These are phyloP conservation scores for Monosporozyma aerobia DNA, from an alignment of 805 yeast species.

Conservation along the genomic window DNA sequence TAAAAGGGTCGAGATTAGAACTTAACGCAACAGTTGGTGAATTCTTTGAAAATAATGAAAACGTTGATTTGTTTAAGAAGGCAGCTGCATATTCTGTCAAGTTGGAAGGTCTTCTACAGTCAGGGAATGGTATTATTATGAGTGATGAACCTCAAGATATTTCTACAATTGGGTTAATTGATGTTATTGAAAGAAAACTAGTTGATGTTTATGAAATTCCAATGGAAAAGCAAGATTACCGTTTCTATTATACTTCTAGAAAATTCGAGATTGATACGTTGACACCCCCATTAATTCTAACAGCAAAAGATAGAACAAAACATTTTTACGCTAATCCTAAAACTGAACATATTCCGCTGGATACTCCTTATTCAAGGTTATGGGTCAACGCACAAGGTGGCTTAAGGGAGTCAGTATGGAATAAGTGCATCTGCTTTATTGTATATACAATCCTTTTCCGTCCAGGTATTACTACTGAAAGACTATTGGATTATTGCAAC, in stretches of 20 bases:
- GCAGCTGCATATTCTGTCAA: conserved; percentile 40
- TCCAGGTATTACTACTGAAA: conserved; percentile 42
- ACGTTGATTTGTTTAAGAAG: conserved; percentile 32
- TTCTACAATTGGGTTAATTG: conserved; percentile 53
- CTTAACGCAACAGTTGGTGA: conserved; percentile 18
- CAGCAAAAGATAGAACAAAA: conserved; percentile 5
- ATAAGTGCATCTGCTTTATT: conserved; percentile 40
- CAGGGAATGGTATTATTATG: conserved; percentile 45
- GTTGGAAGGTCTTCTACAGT: conserved; percentile 34
- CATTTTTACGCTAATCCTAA: conserved; percentile 4
- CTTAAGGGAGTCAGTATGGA: conserved; percentile 55
- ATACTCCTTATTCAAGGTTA: conserved; percentile 51
- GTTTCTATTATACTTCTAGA: conserved; percentile 67
- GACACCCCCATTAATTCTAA: conserved; percentile 51
- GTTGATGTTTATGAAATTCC: conserved; percentile 47
- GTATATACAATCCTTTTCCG: conserved; percentile 38
- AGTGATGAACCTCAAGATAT: conserved; percentile 50
- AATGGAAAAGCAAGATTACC: conserved; percentile 37
- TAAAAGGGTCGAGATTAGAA: conserved; percentile 36
- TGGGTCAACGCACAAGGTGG: conserved; percentile 67
- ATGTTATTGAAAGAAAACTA: conserved; percentile 37
- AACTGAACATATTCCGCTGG: conserved; percentile 42
- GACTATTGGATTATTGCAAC: conserved; percentile 13
- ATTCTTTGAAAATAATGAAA: conserved; percentile 23
- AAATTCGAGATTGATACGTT: conserved; percentile 53